Evolutionary conservation across 2,329 filamentous ascomycete genomes (phyloP).

Genomic region (Pezicula neosporulosa): DNA sequence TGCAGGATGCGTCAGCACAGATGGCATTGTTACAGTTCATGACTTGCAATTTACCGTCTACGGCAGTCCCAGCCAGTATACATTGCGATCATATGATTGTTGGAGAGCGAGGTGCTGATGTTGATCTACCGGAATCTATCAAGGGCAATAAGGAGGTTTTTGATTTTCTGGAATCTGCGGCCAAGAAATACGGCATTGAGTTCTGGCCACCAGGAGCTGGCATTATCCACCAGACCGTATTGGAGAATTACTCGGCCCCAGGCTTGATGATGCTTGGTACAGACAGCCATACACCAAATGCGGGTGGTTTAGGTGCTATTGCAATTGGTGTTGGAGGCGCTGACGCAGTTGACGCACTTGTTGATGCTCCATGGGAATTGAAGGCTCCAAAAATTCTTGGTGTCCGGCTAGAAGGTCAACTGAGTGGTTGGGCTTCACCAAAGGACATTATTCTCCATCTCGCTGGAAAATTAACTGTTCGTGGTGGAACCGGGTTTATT

Average conservation of each 20-base stretch:
- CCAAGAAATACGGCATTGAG: slow-evolving; percentile 88
- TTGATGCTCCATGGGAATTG: slow-evolving; percentile 95
- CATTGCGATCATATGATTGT: slow-evolving; percentile 99
- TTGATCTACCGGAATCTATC: slow-evolving; percentile 81
- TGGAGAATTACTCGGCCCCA: slow-evolving; percentile 97
- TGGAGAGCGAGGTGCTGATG: slow-evolving; percentile 83
- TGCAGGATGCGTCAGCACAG: slow-evolving; percentile 98
- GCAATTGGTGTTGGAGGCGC: slow-evolving; percentile 97
- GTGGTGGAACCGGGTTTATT: slow-evolving; percentile 90
- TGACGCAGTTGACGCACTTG: slow-evolving; percentile 93
- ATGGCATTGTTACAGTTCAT: slow-evolving; percentile 99
- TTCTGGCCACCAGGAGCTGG: slow-evolving; percentile 94
- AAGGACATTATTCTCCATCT: slow-evolving; percentile 94
- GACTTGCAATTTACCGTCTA: slow-evolving; percentile 85
- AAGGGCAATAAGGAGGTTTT: slow-evolving; percentile 95
- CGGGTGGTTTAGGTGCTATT: slow-evolving; percentile 88
- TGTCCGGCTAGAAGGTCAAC: slow-evolving; percentile 76
- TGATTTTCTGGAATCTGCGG: slow-evolving; percentile 91
- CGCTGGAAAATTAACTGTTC: slow-evolving; percentile 85
- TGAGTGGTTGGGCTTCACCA: slow-evolving; percentile 87
- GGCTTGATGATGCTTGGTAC: slow-evolving; percentile 99
- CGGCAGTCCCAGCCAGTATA: slow-evolving; percentile 93
- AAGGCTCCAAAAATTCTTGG: slow-evolving; percentile 91
- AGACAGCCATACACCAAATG: slow-evolving; percentile 95
- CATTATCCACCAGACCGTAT: slow-evolving; percentile 95